Base-by-base conservation (phyloP, 371 early-diverging fungal species). In the Mortierella sp. region DNA sequence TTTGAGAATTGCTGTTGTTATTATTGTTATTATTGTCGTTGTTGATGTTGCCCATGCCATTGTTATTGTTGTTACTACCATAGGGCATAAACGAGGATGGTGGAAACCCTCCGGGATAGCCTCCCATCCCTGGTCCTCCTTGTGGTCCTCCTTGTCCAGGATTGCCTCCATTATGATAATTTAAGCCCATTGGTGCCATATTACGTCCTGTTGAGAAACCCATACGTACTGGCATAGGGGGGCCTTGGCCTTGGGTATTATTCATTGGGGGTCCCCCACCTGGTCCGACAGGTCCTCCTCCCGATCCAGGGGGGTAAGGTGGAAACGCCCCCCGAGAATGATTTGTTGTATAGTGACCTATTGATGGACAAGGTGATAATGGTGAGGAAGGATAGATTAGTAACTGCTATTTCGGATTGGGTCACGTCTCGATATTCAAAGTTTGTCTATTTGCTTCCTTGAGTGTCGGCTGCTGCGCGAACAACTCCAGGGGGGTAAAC, bases 231-330 rank as follows among this genome's bases (percentile, higher is more conserved):
- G 66, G 66, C 32, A 42, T 53, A 0, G 43, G 51, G 2, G 54
- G 62, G 15, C 59, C 64, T 17, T 67, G 67, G 3, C 67, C 77
- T 9, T 31, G 64, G 7, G 35, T 51, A 26, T 53, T 67, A 47
- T 62, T 77, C 65, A 67, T 61, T 2, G 23, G 53, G 2, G 58
- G 66, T 23, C 45, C 63, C 4, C 69, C 53, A 3, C 63, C 53
- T n/a, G 64, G 63, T 35, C 72, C 72, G 19, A 54, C 66, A 8
- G 66, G 67, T 17, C 61, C 66, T 31, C 58, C 58, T 45, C 75
- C 75, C 56, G 72, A 71, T 68, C 77, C 77, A n/a, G 68, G 61
- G 6, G 77, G 72, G 60, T 77, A 77, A 26, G 60, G 72, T 28
- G 77, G 72, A 43, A 72, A 77, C 1, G 32, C 55, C 10, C 71